Evolutionary conservation across 352 stramenopile genomes (phyloP).

Genomic region (Pythium periplocum): DNA sequence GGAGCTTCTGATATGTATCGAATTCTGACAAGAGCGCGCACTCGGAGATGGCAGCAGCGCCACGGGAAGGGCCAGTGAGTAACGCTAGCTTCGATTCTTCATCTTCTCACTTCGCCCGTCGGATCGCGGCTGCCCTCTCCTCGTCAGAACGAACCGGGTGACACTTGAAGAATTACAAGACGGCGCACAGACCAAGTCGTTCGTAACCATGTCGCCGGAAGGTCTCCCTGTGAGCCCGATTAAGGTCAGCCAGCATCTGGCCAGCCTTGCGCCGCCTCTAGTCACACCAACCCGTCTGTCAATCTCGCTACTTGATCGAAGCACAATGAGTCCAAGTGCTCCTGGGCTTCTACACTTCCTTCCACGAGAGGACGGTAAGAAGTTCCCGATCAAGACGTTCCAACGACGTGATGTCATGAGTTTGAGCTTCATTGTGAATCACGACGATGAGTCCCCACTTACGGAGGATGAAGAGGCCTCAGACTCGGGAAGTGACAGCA

Average conservation of each 20-base stretch:
- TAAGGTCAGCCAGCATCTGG: constrained; percentile 7
- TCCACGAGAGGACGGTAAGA: not conserved
- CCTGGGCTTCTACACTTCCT: constrained; percentile 15
- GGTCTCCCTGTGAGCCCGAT: not conserved
- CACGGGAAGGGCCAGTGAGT: too few relatives aligned
- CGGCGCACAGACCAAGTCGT: too few relatives aligned
- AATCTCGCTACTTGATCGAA: constrained; percentile 18
- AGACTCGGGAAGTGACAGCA: constrained; percentile 13
- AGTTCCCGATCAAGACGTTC: not conserved
- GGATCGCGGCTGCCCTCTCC: too few relatives aligned
- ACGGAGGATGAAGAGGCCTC: constrained; percentile 1
- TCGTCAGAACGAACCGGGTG: too few relatives aligned
- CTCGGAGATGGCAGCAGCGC: too few relatives aligned
- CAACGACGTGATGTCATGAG: constrained; percentile 30
- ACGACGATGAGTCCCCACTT: constrained; percentile 4
- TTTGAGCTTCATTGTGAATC: constrained; percentile 59
- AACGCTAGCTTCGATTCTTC: too few relatives aligned
- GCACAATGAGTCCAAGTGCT: not conserved
- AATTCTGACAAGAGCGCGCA: not conserved
- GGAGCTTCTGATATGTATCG: too few relatives aligned
- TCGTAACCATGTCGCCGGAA: not conserved
- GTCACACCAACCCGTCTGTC: constrained; percentile 11
- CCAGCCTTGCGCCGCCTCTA: constrained; percentile 2
- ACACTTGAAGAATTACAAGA: too few relatives aligned
- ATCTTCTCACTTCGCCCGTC: too few relatives aligned